phyloP scores from a whole-genome alignment of 805 yeast genomes.

The Metschnikowia noctiluminum region DNA sequence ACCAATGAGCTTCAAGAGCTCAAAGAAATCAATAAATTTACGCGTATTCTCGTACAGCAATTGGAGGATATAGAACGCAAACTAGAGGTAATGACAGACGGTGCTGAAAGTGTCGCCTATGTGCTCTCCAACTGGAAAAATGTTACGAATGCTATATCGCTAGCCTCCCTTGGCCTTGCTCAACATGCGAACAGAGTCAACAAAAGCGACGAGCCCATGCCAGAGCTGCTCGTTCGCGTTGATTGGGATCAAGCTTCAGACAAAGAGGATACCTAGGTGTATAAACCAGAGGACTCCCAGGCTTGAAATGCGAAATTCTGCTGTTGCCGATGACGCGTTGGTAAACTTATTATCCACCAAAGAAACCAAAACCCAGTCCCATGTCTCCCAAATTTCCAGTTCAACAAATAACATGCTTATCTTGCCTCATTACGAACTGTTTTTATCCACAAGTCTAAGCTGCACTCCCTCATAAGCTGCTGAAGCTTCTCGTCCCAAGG shows the following conservation, averaged over 20 bases:
- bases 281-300: no score
- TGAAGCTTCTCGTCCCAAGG: slow-evolving; percentile 13
- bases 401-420: background rate
- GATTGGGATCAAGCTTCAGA: slow-evolving; percentile 27
- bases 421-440: slow-evolving; percentile 13
- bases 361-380: background rate
- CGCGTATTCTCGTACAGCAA: slow-evolving; percentile 43
- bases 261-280: background rate
- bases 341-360: no score
- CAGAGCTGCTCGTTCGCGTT: slow-evolving; percentile 65
- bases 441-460: slow-evolving; percentile 25
- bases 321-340: no score
- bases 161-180: slow-evolving; percentile 54
- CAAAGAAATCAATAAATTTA: slow-evolving; percentile 45
- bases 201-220: slow-evolving; percentile 46
- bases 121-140: slow-evolving; percentile 66
- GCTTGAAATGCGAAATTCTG: no score
- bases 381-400: no score
- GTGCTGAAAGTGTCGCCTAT: slow-evolving; percentile 56
- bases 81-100: slow-evolving; percentile 48
- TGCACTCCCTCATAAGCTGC: slow-evolving; percentile 15
- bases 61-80: slow-evolving; percentile 48
- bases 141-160: slow-evolving; percentile 55
- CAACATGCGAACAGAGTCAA: slow-evolving; percentile 43
- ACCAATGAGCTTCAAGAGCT: slow-evolving; percentile 49